phyloP scores from a whole-genome alignment of 2,329 filamentous ascomycete species.

The Fusarium hainanense region DNA sequence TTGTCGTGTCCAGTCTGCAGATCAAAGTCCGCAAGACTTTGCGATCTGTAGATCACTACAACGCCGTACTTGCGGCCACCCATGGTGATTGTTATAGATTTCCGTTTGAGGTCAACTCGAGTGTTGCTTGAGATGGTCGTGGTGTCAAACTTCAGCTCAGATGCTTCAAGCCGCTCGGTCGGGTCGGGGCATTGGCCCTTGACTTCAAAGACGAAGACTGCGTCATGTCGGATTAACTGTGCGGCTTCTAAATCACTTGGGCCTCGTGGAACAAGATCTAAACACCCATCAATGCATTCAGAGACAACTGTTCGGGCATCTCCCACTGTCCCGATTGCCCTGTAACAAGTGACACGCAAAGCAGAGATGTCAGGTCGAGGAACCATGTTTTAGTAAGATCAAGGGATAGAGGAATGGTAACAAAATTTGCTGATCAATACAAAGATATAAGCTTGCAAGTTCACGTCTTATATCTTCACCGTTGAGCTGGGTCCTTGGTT shows the following conservation, averaged over 20 bases:
- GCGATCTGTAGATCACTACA: not conserved
- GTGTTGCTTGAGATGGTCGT: not conserved
- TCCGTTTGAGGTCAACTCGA: not conserved
- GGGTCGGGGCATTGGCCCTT: not conserved
- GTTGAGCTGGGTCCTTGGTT: not conserved
- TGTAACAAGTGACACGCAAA: not conserved
- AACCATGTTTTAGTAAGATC: not conserved
- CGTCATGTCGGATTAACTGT: not conserved
- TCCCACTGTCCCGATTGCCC: not conserved
- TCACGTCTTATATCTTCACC: not conserved
- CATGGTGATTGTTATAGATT: not conserved
- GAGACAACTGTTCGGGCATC: not conserved
- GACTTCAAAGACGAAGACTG: not conserved
- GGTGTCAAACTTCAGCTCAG: not conserved
- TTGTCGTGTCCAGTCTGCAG: not conserved
- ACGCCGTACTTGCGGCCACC: not conserved
- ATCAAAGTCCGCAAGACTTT: not conserved
- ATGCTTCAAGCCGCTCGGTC: not conserved
- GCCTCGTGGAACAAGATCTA: not conserved
- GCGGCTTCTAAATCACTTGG: not conserved
- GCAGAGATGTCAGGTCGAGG: not conserved
- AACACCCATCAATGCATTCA: not conserved
- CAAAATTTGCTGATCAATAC: not conserved
- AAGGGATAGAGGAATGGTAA: not conserved
- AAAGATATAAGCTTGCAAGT: not conserved